Conservation (phyloP, 2,329 filamentous ascomycete species). For the Colletotrichum falcatum region DNA sequence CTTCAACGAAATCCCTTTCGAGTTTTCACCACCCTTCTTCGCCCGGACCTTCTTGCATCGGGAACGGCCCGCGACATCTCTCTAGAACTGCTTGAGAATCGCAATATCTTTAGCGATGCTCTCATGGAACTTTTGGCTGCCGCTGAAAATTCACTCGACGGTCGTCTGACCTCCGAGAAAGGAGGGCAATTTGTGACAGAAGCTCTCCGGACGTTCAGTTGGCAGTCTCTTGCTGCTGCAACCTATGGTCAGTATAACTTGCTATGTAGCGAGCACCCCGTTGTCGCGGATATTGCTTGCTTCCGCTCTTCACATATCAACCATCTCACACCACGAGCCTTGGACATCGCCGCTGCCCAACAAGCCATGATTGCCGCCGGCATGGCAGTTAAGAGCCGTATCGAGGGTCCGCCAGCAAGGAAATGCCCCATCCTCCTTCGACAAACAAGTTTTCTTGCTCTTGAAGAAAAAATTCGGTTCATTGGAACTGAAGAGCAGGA, state of each 20-base stretch:
- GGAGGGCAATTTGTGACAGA: slow-evolving; percentile 55
- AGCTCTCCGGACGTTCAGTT: slow-evolving; percentile 60
- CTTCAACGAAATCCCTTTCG: slow-evolving; percentile 59
- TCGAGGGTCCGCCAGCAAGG: slow-evolving; percentile 63
- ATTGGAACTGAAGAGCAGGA: slow-evolving; percentile 31
- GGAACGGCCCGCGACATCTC: slow-evolving; percentile 49
- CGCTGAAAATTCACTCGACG: slow-evolving; percentile 48
- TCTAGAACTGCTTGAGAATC: slow-evolving; percentile 48
- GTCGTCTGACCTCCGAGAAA: slow-evolving; percentile 47
- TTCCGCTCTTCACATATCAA: slow-evolving; percentile 62
- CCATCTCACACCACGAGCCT: slow-evolving; percentile 63
- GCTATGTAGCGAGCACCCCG: slow-evolving; percentile 58
- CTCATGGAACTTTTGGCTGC: slow-evolving; percentile 52
- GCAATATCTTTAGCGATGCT: slow-evolving; percentile 56
- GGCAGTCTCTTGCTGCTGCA: slow-evolving; percentile 57
- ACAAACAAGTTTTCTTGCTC: slow-evolving; percentile 65
- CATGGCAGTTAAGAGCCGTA: slow-evolving; percentile 59
- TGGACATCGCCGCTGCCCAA: slow-evolving; percentile 61
- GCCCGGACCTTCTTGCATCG: slow-evolving; percentile 55
- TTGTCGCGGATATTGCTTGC: slow-evolving; percentile 61
- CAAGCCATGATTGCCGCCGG: slow-evolving; percentile 54
- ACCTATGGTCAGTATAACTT: slow-evolving; percentile 55
- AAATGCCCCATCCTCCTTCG: slow-evolving; percentile 60
- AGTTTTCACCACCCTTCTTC: slow-evolving; percentile 52
- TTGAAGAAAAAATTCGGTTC: slow-evolving; percentile 62